Evolutionary conservation across 2,329 filamentous ascomycete species (phyloP).

Genomic region (Trichoderma harzianum): DNA sequence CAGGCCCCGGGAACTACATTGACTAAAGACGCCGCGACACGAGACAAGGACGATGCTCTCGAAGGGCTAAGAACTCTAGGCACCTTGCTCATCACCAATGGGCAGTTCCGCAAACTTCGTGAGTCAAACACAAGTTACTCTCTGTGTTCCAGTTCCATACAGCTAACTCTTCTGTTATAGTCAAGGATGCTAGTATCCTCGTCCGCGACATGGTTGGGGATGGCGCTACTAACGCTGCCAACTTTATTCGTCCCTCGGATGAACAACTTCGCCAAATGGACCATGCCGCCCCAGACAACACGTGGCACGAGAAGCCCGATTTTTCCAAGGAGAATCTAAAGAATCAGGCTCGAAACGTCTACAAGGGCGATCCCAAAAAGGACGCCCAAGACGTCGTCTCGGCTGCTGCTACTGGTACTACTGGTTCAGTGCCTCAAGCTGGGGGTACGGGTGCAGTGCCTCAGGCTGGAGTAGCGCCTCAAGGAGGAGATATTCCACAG

Average conservation of each 20-base stretch:
- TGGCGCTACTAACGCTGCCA: slow-evolving; percentile 75
- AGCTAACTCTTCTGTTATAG: slow-evolving; percentile 27
- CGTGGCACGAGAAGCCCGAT: slow-evolving; percentile 86
- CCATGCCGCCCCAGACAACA: slow-evolving; percentile 80
- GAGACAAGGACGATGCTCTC: slow-evolving; percentile 79
- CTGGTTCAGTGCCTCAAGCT: slow-evolving; percentile 31
- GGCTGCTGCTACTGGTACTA: slow-evolving; percentile 54
- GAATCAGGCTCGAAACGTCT: slow-evolving; percentile 62
- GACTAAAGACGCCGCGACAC: slow-evolving; percentile 71
- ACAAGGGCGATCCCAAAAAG: slow-evolving; percentile 51
- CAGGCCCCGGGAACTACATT: slow-evolving; percentile 63
- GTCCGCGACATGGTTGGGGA: slow-evolving; percentile 90
- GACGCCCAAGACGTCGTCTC: slow-evolving; percentile 60
- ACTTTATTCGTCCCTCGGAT: slow-evolving; percentile 70
- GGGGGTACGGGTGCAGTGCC: slow-evolving; percentile 36
- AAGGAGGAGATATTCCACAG: slow-evolving; percentile 18
- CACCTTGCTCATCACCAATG: slow-evolving; percentile 87
- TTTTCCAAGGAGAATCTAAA: slow-evolving; percentile 67
- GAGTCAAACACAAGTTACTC: slow-evolving; percentile 38
- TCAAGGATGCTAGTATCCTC: slow-evolving; percentile 77
- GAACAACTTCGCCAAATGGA: slow-evolving; percentile 77
- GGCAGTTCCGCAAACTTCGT: slow-evolving; percentile 89
- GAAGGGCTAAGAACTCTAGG: slow-evolving; percentile 86
- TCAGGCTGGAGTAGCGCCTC: not conserved
- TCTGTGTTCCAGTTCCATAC: not conserved